Percentiles rank a stretch among this genome's conserved stretches.
phyloP scores from a whole-genome alignment of 2,329 filamentous ascomycete species.

The Exophiala sideris region DNA sequence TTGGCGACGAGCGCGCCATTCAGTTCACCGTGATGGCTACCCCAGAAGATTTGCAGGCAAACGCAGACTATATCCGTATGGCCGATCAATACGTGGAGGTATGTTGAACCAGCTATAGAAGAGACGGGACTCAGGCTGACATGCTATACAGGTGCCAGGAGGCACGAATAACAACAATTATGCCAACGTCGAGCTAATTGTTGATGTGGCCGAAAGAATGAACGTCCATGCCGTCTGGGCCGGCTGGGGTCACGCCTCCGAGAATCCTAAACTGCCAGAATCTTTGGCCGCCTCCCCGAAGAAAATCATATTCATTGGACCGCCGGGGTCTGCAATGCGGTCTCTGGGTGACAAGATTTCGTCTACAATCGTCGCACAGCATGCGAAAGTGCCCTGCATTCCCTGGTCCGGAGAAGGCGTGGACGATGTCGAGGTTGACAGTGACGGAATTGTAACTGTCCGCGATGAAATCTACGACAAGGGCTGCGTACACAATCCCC shows the following conservation, averaged over 20 bases:
- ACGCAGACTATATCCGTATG: conserved; percentile 99
- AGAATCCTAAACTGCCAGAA: conserved; percentile 97
- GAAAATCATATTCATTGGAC: conserved; percentile 98
- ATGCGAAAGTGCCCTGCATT: conserved; percentile 93
- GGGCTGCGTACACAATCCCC: conserved; percentile 83
- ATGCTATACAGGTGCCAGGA: conserved; percentile 66
- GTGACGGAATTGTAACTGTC: conserved; percentile 86
- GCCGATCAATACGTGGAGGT: conserved; percentile 97
- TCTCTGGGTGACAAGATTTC: conserved; percentile 99
- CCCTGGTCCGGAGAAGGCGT: conserved; percentile 99
- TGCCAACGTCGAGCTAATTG: conserved; percentile 98
- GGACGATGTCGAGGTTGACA: conserved; percentile 72
- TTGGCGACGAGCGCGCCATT: conserved; percentile 95
- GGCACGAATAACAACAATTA: conserved; percentile 99
- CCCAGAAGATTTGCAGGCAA: conserved; percentile 93
- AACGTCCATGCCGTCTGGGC: conserved; percentile 98
- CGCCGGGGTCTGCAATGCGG: conserved; percentile 96
- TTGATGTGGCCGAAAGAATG: conserved; percentile 98
- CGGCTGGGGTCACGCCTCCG: conserved; percentile 97
- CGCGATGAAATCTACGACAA: conserved; percentile 79
- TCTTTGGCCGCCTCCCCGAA: conserved; percentile 93
- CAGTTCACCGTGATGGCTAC: conserved; percentile 99
- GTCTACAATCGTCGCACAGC: conserved; percentile 97
- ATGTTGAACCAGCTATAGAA: conserved; percentile 26
- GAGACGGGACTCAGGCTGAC: conserved; percentile 5